phyloP scores from a whole-genome alignment of 805 yeast species.

The Lipomyces oligophaga region DNA sequence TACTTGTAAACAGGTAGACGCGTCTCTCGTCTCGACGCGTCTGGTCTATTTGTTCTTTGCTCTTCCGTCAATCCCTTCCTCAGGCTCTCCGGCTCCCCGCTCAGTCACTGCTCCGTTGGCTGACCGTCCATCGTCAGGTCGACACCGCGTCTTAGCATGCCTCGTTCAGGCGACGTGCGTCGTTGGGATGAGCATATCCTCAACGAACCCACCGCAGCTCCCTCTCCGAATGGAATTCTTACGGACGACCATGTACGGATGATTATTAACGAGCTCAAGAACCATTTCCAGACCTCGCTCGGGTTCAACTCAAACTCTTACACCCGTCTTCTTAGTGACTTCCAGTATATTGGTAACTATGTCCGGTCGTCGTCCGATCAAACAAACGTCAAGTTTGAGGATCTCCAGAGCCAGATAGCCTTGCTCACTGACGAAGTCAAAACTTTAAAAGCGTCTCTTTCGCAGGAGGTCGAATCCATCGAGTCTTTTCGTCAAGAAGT shows the following conservation, averaged over 20 bases:
- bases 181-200: constrained; percentile 22
- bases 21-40: too few relatives aligned
- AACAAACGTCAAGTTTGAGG: constrained; percentile 12
- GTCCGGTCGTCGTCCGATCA: constrained; percentile 3
- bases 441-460: constrained; percentile 3
- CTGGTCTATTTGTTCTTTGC: too few relatives aligned
- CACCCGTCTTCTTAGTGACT: constrained; percentile 10
- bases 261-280: constrained; percentile 9
- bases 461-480: constrained; percentile 6
- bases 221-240: constrained; percentile 1
- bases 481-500: too few relatives aligned
- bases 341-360: constrained; percentile 10
- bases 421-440: constrained; percentile 9
- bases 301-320: constrained; percentile 9
- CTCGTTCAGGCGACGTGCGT: constrained; percentile 8
- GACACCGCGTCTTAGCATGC: too few relatives aligned
- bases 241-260: constrained; percentile 19
- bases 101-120: too few relatives aligned
- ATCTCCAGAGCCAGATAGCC: constrained; percentile 10
- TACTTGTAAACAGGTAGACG: too few relatives aligned
- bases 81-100: too few relatives aligned
- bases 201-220: constrained; percentile 10
- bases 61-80: too few relatives aligned
- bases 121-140: too few relatives aligned
- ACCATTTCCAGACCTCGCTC: constrained; percentile 11